Evolutionary conservation across 495 filamentous ascomycete species (phyloP).

Genomic region (Barbatosphaeria neglecta): DNA sequence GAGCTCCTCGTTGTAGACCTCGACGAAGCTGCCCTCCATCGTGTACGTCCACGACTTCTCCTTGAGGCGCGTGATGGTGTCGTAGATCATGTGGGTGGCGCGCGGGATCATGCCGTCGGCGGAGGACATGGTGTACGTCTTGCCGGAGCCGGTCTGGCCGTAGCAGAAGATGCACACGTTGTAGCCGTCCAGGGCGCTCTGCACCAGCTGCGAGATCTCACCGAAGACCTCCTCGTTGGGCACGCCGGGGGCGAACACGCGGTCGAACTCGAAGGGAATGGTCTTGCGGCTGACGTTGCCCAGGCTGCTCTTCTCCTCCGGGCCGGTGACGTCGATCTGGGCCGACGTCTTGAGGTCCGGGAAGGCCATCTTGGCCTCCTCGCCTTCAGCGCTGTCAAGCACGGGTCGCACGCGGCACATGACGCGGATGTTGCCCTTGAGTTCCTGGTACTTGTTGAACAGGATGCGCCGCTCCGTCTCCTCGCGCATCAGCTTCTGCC

Average conservation of each 20-base stretch:
- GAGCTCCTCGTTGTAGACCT: slow-evolving; percentile 96
- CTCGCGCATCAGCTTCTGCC: slow-evolving; percentile 79
- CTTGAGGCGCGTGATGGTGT: slow-evolving; percentile 65
- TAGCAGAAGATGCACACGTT: slow-evolving; percentile 99
- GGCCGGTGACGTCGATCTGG: slow-evolving; percentile 74
- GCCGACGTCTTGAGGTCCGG: slow-evolving; percentile 73
- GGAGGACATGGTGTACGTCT: slow-evolving; percentile 94
- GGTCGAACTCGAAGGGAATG: slow-evolving; percentile 83
- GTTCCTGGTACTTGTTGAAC: slow-evolving; percentile 94
- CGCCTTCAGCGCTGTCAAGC: slow-evolving; percentile 42
- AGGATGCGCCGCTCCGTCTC: slow-evolving; percentile 85
- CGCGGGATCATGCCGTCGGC: slow-evolving; percentile 90
- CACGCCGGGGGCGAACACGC: slow-evolving; percentile 69
- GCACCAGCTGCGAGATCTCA: slow-evolving; percentile 93
- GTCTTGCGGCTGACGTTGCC: slow-evolving; percentile 64
- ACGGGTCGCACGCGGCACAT: slow-evolving; percentile 94
- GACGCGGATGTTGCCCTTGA: slow-evolving; percentile 98
- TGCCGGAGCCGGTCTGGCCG: slow-evolving; percentile 92
- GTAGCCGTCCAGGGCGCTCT: slow-evolving; percentile 92
- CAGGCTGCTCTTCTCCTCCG: slow-evolving; percentile 71
- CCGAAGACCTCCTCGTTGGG: slow-evolving; percentile 86
- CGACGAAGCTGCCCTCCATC: slow-evolving; percentile 94
- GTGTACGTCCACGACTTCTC: slow-evolving; percentile 91
- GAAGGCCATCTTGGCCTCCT: slow-evolving; percentile 59
- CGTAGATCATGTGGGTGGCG: slow-evolving; percentile 85